Evolutionary conservation across 139 green algal genomes (phyloP), one percentile per base, ranked within the genome.

Genomic region (Picochlorum sp.): DNA sequence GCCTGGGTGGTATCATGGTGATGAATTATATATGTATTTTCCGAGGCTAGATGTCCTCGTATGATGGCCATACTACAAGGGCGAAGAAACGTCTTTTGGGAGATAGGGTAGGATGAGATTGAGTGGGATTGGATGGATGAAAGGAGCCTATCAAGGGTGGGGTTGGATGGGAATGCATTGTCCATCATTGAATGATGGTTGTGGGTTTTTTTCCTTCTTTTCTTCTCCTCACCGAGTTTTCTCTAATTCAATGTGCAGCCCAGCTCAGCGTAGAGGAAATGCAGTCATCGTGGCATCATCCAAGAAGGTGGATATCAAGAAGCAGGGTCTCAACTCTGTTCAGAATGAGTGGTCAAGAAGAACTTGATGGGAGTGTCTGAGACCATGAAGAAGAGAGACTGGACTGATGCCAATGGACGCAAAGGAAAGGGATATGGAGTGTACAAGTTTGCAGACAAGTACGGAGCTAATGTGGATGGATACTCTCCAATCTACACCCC

Each of bases 401-500:
- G 90, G 90, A 63, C 72, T 10, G 90, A 96, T 68, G 23, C 86
- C 24, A 79, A 85, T 74, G 90, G 90, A 61, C 88, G 89, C 80
- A 95, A 95, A 83, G 90, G 85, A 66, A 85, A 85, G 89, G 87
- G 89, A 68, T 84, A 80, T 41, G 90, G 90, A 44, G 90, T 96
- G 44, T 96, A 92, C 88, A 71, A 70, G 14, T 96, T 90, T 65
- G 71, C 74, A 1, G 70, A 87, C 72, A 96, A 96, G 89, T 96
- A 96, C 44, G 90, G 90, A 45, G 89, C 85, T 58, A 96, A 96
- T 77, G 90, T 96, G 15, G 90, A 96, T 61, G 90, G 89, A 65
- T 96, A 96, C 89, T 92, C 83, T 26, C 90, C 90, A 34, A 96
- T 96, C 82, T 96, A 94, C 83, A 96, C 90, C 59, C 90, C 90